Evolutionary conservation across 208 protist species (phyloP).

Genomic region (Leishmania braziliensis): DNA sequence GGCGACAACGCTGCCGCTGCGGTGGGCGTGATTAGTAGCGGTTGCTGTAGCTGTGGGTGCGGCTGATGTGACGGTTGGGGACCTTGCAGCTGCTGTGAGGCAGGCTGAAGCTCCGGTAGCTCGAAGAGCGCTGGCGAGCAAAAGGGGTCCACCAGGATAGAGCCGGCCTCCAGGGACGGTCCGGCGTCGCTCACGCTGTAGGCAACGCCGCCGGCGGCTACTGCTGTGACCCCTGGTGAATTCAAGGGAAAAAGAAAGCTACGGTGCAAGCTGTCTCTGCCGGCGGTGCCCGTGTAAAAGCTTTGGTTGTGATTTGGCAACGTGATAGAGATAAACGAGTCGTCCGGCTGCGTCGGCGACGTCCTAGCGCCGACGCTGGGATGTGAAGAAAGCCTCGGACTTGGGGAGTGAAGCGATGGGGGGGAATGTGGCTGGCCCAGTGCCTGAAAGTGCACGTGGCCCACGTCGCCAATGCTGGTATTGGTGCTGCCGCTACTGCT

Average conservation of each 20-base stretch:
- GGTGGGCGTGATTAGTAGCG: background rate
- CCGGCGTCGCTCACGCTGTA: background rate
- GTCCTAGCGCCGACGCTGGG: background rate
- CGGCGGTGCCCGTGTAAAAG: constrained; percentile 36
- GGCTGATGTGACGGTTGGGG: background rate
- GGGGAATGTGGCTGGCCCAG: background rate
- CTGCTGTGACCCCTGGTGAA: background rate
- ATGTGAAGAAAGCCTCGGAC: background rate
- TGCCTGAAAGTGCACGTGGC: background rate
- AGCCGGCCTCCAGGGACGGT: background rate
- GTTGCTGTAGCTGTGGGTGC: background rate
- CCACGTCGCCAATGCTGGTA: background rate
- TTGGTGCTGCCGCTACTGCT: background rate
- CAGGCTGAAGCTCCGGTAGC: background rate
- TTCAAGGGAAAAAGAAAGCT: constrained; percentile 40
- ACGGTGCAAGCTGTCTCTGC: constrained; percentile 35
- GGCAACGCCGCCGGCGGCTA: background rate
- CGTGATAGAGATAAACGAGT: background rate
- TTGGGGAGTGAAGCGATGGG: background rate
- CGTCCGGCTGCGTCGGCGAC: background rate
- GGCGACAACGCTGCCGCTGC: background rate
- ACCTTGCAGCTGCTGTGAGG: background rate
- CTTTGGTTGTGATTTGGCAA: constrained; percentile 23
- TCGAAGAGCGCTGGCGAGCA: constrained; percentile 20
- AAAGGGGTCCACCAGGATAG: constrained; percentile 11